A percentile compares a stretch with the other conserved stretches of the same genome.
These are phyloP conservation scores for Coemansia sp. DNA, from an alignment of 192 early-diverging fungal genomes.

Conservation along the genomic window DNA sequence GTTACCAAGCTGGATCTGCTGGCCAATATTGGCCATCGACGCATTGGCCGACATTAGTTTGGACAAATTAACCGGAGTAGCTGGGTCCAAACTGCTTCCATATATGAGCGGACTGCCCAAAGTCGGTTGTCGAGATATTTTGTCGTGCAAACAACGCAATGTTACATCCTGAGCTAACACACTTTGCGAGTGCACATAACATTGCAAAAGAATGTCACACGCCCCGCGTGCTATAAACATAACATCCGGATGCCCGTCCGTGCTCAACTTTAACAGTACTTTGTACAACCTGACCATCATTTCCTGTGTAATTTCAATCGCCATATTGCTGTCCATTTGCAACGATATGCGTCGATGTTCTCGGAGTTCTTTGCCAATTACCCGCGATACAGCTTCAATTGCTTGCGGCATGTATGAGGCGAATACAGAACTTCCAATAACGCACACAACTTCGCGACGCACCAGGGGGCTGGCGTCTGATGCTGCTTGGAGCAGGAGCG, in stretches of 20 bases:
- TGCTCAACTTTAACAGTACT: constrained; percentile 73
- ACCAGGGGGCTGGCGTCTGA: constrained; percentile 91
- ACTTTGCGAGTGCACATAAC: constrained; percentile 43
- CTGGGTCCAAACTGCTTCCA: background rate
- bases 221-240: constrained; percentile 64
- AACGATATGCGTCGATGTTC: constrained; percentile 14
- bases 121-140: background rate
- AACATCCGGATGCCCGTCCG: constrained; percentile 81
- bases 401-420: constrained; percentile 63
- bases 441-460: constrained; percentile 78
- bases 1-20: background rate
- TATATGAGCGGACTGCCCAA: background rate
- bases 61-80: background rate
- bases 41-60: background rate
- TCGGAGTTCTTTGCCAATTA: constrained; percentile 46
- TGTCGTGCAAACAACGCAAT: background rate
- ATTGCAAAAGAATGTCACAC: constrained; percentile 64
- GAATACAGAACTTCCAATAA: constrained; percentile 73
- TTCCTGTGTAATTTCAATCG: constrained; percentile 28
- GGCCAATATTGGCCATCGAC: background rate
- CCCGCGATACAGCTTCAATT: constrained; percentile 62
- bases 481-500: constrained; percentile 58
- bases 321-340: background rate
- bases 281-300: constrained; percentile 73
- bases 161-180: constrained; percentile 22